Evolutionary conservation across 768 basidiomycete genomes (phyloP), one percentile per base, ranked within the genome.

Genomic region (Tubosaeta sp.): DNA sequence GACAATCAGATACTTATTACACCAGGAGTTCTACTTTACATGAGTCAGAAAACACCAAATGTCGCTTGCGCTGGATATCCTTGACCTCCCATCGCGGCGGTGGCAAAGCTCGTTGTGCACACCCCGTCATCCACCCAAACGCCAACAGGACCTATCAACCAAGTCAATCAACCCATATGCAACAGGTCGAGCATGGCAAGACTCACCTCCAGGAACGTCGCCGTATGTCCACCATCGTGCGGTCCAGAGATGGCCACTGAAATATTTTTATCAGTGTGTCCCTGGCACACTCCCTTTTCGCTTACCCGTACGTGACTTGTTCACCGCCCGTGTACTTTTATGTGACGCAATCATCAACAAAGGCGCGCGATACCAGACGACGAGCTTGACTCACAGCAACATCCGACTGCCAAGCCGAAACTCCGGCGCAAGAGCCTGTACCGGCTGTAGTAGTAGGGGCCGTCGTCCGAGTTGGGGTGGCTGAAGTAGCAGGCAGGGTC

Each of bases 241-340:
- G 1, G 68, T 73, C 79, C 79, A 81, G 10, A 79, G 65, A 52
- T 78, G 62, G 11, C 76, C 75, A 47, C 79, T 79, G 43, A 46
- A 48, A 31, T 16, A 11, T 0, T 14, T 0, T 4, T 30, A 42
- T 59, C 18, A 32, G 30, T 31, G 35, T 4, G 22, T 1, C 19
- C 32, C 29, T 3, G 0, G 2, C 3, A 18, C 16, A 8, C n/a
- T 22, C 22, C 14, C 5, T 13, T 10, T 7, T 38, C 14, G 50
- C 74, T 43, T 54, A 77, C 77, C 64, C 63, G 57, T 74, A 79
- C 19, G 68, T 69, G 24, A 76, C 77, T 54, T 71, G 61, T 8
- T 67, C n/a, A 13, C 80, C 78, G 12, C 68, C 76, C 8, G 54
- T 54, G 52, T 82, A 82, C 76, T 79, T 35, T 10, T 24, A 13